Evolutionary conservation across 2,329 filamentous ascomycete species (phyloP), one percentile per base, ranked within the genome.

Genomic region (Aphanoascus verrucosus): DNA sequence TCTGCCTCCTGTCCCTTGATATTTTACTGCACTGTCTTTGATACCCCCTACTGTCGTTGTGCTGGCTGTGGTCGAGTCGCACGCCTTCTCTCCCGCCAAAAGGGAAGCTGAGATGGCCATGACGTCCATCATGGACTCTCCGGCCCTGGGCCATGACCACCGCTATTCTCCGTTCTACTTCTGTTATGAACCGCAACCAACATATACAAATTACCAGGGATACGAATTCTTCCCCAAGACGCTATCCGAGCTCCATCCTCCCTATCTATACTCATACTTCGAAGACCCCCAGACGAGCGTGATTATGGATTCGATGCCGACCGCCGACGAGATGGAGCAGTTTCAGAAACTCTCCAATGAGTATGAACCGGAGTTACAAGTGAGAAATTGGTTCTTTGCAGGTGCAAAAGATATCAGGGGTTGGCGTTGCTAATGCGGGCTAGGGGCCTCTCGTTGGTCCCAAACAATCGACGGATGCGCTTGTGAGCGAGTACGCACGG

Each of bases 401-500:
- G 7, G 23, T 28, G 23, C 38, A 5, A 3, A 8, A 19, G n/a
- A 9, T 2, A 28, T 20, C 5, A 14, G 19, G 38, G 40, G 37
- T 14, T 48, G 23, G 38, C 28, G 6, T 38, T 37, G 38, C 52
- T 54, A 42, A 54, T 37, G 20, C 14, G 11, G 59, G 52, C 59
- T 64, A 96, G 91, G 89, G 88, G 53, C 86, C 88, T 57, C 76
- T 90, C 48, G 85, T 97, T 59, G 86, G 88, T 62, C 78, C 84
- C 57, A 87, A 86, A 70, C 81, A 82, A 64, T 80, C 86, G 49
- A 94, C 84, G 69, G 79, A 82, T 61, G 81, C 77, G 59, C 88
- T 98, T 65, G 83, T 86, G 14, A 78, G 84, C 58, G 87, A 95
- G 68, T 97, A 95, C 72, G 86, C 88, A 57, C 85, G 86, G 69